Evolutionary conservation across 495 filamentous ascomycete genomes (phyloP).

Genomic region (Hamigera avellanea): DNA sequence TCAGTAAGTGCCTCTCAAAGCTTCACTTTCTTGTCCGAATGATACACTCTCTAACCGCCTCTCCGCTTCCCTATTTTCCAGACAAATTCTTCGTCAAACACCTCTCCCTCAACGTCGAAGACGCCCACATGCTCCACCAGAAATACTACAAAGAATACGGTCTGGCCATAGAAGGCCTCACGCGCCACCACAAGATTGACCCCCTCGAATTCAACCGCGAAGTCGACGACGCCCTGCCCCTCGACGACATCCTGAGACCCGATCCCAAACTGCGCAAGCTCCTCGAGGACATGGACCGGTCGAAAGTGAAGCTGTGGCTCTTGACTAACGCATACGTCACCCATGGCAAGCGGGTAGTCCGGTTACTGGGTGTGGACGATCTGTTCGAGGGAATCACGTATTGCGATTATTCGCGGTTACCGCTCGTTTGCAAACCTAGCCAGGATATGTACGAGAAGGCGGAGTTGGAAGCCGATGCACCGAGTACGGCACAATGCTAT

Average conservation of each 20-base stretch:
- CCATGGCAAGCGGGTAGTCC: slow-evolving; percentile 74
- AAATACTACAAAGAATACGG: slow-evolving; percentile 95
- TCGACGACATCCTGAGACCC: slow-evolving; percentile 71
- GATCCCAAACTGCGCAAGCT: slow-evolving; percentile 63
- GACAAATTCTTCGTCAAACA: slow-evolving; percentile 76
- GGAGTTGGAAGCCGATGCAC: slow-evolving; percentile 49
- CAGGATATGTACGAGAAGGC: slow-evolving; percentile 76
- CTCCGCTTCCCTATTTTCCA: slow-evolving; percentile 3
- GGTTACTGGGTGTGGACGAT: slow-evolving; percentile 70
- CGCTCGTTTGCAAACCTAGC: slow-evolving; percentile 76
- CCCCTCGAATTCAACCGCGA: slow-evolving; percentile 87
- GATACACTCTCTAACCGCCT: not conserved
- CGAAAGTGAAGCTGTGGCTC: slow-evolving; percentile 80
- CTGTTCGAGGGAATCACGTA: slow-evolving; percentile 88
- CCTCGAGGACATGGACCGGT: slow-evolving; percentile 64
- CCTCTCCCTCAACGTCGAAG: slow-evolving; percentile 56
- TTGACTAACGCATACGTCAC: slow-evolving; percentile 93
- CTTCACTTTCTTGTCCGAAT: not conserved
- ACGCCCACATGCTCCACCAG: slow-evolving; percentile 70
- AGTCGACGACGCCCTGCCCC: slow-evolving; percentile 90
- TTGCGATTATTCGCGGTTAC: slow-evolving; percentile 65
- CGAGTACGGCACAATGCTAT: slow-evolving; percentile 52
- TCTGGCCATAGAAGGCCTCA: slow-evolving; percentile 89
- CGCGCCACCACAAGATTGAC: slow-evolving; percentile 90
- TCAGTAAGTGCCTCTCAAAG: slow-evolving; percentile 26